Evolutionary conservation across 2,329 filamentous ascomycete genomes (phyloP), one percentile per base, ranked within the genome.

Genomic region (Hypoxylon sp.): DNA sequence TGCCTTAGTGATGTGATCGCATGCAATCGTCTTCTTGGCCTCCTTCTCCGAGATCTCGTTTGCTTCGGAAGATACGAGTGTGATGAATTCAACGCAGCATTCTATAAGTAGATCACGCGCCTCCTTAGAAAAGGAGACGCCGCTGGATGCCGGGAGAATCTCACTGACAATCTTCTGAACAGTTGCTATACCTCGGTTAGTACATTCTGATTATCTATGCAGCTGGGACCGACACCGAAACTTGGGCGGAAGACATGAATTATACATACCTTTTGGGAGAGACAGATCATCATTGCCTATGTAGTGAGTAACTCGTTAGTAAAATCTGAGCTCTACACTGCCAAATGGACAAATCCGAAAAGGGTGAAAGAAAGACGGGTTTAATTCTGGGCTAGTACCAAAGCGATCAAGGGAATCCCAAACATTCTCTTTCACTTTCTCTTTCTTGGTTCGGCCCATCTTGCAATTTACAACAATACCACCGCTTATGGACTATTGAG

Each of bases 31-130:
- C 87, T 99, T 99, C 85, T 99, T 99, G 54, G 94, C 94, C 78
- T 99, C 96, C 81, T 97, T 97, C 80, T 99, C 96, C 11, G 94
- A 97, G 72, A 99, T 99, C 76, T 99, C 96, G 81, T 99, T 99
- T 70, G 96, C 96, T 83, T 99, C 95, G 52, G 94, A 97, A n/a
- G 94, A 98, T 74, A 99, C 92, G 76, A 99, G 89, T 17, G 96
- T 98, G 81, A 99, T 98, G 81, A 99, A 99, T 81, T 99, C 96
- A 77, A 99, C 95, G 78, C 96, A 99, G 84, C 96, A 98, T 84
- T 98, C 96, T 76, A 99, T 99, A 58, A 99, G 86, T 2, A 98
- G 86, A 78, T 99, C 96, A 67, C 96, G 91, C 11, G 95, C 94
- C 76, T 99, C 96, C 80, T 97, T 98, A 47, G 94, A 93, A 79